Base-by-base conservation (phyloP, 352 stramenopile genomes). In the Globisporangium polare region DNA sequence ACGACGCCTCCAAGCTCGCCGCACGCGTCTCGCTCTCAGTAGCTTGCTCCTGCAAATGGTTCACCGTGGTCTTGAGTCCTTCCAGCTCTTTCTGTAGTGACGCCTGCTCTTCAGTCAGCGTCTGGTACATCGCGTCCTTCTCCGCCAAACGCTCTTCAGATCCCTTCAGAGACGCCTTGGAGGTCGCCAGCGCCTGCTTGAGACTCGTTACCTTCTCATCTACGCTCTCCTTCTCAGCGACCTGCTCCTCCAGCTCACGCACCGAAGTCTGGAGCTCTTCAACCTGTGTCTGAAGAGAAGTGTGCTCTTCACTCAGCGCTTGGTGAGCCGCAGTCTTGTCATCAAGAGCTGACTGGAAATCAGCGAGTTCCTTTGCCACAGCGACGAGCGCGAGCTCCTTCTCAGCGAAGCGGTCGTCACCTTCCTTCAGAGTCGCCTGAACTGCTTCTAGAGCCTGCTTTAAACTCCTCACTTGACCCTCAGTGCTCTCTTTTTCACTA, bases 211-310 rank as follows among this genome's bases (percentile, higher is more conserved):
- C 50, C 26, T 27, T 49, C 41, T 10, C 20, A 15, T 39, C 60
- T 18, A 51, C 53, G 18, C 53, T 61, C 42, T 62, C 60, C 10
- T 63, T 57, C 54, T 63, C 51, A 0, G 51, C 51, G 2, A 55
- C 52, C 18, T 64, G 47, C 17, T 52, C 55, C 26, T 75, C 62
- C n/a, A 69, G 42, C 41, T 58, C 53, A 8, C 45, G 18, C 8
- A 63, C 52, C 0, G 35, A n/a, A 1, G 5, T 27, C 29, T 45
- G 15, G 5, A 26, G 33, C 15, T 31, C 31, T 5, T 41, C 39
- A 2, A 61, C 41, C 33, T 50, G 20, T 4, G 20, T 24, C 31
- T 61, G 35, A 18, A 66, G 53, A 12, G 33, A 39, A 13, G 33
- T 1, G 24, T 29, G 51, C 20, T 53, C 42, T 17, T 37, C 18